phyloP scores from a whole-genome alignment of 176 grass and related monocot species.

The Musa troglodytarum region DNA sequence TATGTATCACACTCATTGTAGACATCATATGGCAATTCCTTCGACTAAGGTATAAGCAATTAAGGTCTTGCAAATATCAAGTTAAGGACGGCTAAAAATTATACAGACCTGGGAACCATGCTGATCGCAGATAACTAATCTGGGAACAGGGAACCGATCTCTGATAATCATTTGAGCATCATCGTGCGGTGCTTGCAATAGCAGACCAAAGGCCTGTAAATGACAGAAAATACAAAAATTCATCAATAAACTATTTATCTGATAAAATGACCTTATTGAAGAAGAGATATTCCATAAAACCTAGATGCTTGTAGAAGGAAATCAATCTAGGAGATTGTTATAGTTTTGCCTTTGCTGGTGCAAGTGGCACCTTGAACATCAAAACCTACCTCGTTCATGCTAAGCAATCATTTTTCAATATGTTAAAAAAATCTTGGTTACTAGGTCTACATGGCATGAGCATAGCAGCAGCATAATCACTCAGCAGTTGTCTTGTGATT shows the following conservation, averaged over 20 bases:
- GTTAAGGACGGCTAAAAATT: not conserved
- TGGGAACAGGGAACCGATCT: constrained; percentile 83
- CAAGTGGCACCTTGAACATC: not conserved
- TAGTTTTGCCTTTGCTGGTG: not conserved
- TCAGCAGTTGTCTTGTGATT: too few relatives aligned
- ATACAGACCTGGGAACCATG: constrained; percentile 87
- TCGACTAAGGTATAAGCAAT: not conserved
- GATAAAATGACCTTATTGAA: not conserved
- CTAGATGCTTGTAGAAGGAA: not conserved
- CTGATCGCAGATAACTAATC: constrained; percentile 94
- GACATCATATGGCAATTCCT: not conserved
- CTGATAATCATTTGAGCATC: constrained; percentile 73
- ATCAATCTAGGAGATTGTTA: not conserved
- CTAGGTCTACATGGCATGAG: not conserved
- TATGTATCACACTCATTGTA: not conserved
- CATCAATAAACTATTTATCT: constrained; percentile 12
- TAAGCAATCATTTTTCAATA: not conserved
- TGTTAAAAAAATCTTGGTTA: not conserved
- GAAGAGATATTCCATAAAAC: not conserved
- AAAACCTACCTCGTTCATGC: not conserved
- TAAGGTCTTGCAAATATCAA: not conserved
- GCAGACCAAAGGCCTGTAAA: constrained; percentile 73
- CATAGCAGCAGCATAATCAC: too few relatives aligned
- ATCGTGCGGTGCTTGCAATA: constrained; percentile 83
- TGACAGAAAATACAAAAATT: constrained; percentile 5